Conservation (phyloP, 306 rosid genomes). For the Corylus americana region DNA sequence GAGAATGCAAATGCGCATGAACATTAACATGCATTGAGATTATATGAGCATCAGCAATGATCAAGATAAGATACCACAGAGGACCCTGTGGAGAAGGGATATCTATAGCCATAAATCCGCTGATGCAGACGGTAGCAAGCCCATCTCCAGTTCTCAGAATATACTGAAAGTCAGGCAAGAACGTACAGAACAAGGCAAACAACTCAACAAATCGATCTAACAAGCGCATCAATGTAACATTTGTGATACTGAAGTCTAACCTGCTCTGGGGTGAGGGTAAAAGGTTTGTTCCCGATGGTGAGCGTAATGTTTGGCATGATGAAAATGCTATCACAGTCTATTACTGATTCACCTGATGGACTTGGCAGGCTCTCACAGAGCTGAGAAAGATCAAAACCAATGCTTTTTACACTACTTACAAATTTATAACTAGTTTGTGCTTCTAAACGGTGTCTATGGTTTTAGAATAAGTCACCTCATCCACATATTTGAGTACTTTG, state of each 20-base stretch:
- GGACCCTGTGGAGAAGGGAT: slow-evolving; percentile 76
- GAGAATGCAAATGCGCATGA: background rate
- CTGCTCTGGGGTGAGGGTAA: slow-evolving; percentile 73
- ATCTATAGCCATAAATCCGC: slow-evolving; percentile 81
- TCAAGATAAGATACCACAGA: slow-evolving; percentile 55
- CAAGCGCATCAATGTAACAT: background rate
- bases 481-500: slow-evolving; percentile 50
- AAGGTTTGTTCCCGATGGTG: slow-evolving; percentile 64
- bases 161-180: slow-evolving; percentile 47
- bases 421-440: slow-evolving; percentile 1
- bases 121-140: slow-evolving; percentile 57
- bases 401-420: slow-evolving; percentile 8
- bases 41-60: background rate
- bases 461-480: slow-evolving; percentile 49
- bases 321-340: slow-evolving; percentile 57
- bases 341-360: slow-evolving; percentile 71
- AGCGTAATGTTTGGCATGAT: slow-evolving; percentile 69
- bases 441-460: slow-evolving; percentile 12
- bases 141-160: slow-evolving; percentile 77
- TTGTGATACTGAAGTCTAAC: slow-evolving; percentile 37
- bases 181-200: background rate
- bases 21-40: background rate
- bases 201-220: background rate
- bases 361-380: slow-evolving; percentile 78
- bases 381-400: slow-evolving; percentile 41